Percentiles rank a stretch among this genome's conserved stretches.
phyloP scores from a whole-genome alignment of 768 basidiomycete genomes.

The Phanerochaete carnosa region DNA sequence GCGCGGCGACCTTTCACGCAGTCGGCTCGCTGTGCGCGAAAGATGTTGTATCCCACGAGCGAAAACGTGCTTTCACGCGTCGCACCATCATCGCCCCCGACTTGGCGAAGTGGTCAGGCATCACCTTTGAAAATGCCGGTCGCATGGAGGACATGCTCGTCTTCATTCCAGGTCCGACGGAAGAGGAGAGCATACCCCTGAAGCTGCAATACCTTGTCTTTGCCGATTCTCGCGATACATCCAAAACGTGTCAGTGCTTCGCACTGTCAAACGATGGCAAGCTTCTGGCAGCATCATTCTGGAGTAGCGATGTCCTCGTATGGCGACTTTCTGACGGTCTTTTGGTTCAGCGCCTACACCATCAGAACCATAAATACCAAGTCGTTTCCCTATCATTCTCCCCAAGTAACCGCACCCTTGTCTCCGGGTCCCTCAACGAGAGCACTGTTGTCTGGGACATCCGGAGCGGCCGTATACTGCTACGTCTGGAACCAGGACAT shows the following conservation, averaged over 20 bases:
- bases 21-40: too few species aligned
- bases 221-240: neutral
- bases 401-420: constrained; percentile 9
- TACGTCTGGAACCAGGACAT: constrained; percentile 10
- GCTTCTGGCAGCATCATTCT: constrained; percentile 24
- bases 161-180: neutral
- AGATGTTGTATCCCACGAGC: too few species aligned
- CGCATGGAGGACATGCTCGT: neutral
- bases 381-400: constrained; percentile 15
- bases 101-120: neutral
- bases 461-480: constrained; percentile 2
- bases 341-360: neutral
- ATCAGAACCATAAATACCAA: constrained; percentile 11
- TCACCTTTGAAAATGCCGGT: neutral
- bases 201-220: neutral
- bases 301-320: constrained; percentile 14
- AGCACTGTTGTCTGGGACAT: constrained; percentile 7
- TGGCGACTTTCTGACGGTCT: constrained; percentile 23
- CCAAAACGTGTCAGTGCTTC: neutral
- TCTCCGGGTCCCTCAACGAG: neutral
- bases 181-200: neutral
- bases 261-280: constrained; percentile 22
- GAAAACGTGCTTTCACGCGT: too few species aligned
- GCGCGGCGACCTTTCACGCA: too few species aligned
- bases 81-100: neutral